These are phyloP conservation scores for Drosera capensis DNA, from an alignment of 148 eudicot genomes.

Conservation along the genomic window DNA sequence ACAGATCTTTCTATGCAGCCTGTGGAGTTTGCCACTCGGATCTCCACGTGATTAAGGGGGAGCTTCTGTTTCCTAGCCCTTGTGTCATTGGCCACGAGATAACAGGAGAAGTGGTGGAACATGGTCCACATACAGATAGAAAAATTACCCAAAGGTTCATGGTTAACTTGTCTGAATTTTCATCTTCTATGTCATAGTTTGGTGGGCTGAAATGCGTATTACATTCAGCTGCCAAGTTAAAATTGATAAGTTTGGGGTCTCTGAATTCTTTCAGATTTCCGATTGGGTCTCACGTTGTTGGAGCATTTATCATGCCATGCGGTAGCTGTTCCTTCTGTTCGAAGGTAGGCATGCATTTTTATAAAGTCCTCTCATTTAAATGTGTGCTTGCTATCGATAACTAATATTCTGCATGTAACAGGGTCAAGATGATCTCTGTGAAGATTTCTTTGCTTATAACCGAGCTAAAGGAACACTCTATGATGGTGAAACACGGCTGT, in stretches of 20 bases:
- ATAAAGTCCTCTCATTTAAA: slow-evolving; percentile 1
- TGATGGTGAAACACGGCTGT: slow-evolving; percentile 93
- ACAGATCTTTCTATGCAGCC: slow-evolving; percentile 32
- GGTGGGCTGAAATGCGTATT: not conserved
- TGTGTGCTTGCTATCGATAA: slow-evolving; percentile 1
- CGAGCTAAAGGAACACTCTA: slow-evolving; percentile 98
- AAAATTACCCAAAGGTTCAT: slow-evolving; percentile 55
- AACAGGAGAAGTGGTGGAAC: slow-evolving; percentile 96
- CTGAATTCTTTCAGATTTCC: slow-evolving; percentile 49
- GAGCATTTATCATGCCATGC: slow-evolving; percentile 99
- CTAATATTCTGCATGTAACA: slow-evolving; percentile 13
- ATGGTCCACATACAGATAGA: slow-evolving; percentile 69
- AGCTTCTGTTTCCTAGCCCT: slow-evolving; percentile 86
- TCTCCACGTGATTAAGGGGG: slow-evolving; percentile 95
- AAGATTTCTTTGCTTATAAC: slow-evolving; percentile 85
- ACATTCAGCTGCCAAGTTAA: slow-evolving; percentile 1
- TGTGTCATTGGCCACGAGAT: slow-evolving; percentile 97
- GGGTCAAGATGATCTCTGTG: slow-evolving; percentile 98
- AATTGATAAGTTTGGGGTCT: slow-evolving; percentile 10
- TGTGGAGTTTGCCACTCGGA: slow-evolving; percentile 99
- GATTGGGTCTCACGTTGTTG: slow-evolving; percentile 80
- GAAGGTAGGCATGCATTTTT: slow-evolving; percentile 29
- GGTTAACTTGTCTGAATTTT: not conserved
- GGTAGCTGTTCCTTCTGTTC: slow-evolving; percentile 86
- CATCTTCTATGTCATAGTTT: not conserved